Evolutionary conservation across 2,329 filamentous ascomycete species (phyloP), one percentile per base, ranked within the genome.

Genomic region (Lecanicillium sp.): DNA sequence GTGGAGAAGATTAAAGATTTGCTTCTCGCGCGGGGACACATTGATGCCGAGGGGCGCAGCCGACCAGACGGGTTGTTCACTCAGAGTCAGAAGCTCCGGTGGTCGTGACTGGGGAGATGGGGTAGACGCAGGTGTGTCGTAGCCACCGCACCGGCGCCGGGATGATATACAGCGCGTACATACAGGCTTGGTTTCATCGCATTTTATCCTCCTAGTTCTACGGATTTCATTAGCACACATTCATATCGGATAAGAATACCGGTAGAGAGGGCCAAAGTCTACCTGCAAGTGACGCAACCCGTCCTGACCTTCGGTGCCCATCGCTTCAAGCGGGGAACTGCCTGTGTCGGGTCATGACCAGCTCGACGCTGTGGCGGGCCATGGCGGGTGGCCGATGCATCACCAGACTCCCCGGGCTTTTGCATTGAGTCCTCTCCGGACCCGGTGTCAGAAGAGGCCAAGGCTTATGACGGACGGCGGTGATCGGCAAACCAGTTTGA

Each of bases 241-340:
- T n/a, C 14, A 15, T 21, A 14, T 19, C 11, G 4, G 20, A 32
- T 1, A 17, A 20, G 15, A 30, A 19, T 3, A 33, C n/a, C n/a
- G n/a, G n/a, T n/a, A 32, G 14, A 21, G 19, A 11, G n/a, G 21
- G 35, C 11, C 10, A 7, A 17, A 10, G n/a, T 15, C 15, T n/a
- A 44, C 47, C 47, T 30, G 24, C 47, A 49, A 3, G 47, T 49
- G 14, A 27, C 19, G 21, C 47, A 49, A 2, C 47, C 40, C 12
- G 47, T 39, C n/a, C 35, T 44, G n/a, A 30, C 26, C 27, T 49
- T 49, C 17, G 47, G 40, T 8, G 47, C 47, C 47, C 47, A 49
- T 44, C 33, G 24, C 15, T 48, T 48, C 10, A 48, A 10, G 11
- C 45, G 45, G 4, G 45, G 45, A 1, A 48, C 45, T 4, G 17